Evolutionary conservation across 192 early-diverging fungal species (phyloP), one percentile per base, ranked within the genome.

Genomic region (Mortierella hygrophila): DNA sequence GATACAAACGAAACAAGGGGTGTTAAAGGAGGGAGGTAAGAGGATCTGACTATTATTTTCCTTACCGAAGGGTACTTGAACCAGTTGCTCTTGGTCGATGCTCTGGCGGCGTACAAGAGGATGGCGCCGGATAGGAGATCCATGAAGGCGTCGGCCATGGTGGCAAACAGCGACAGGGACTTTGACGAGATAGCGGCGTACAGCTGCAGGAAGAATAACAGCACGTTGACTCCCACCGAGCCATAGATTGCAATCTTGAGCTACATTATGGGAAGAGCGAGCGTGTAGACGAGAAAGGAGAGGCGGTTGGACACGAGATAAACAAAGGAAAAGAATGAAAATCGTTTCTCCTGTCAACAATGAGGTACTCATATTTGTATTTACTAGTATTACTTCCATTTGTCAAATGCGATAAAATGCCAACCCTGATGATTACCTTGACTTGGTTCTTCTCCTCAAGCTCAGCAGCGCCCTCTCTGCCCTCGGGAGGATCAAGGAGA

Each of bases 101-200:
- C 93, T 71, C 88, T 86, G 4, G 90, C 91, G 4, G 95, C 91
- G 74, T 92, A 91, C 68, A 94, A 87, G 37, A 95, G 80, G 65
- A 94, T 94, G 16, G 91, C 88, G 0, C 91, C 93, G 35, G 93
- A 94, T 68, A 96, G 81, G 49, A 95, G 85, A 79, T 96, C 95
- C 95, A 96, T 96, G 73, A 94, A 93, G 10, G 95, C 92, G 85
- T 95, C 95, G 42, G 93, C 92, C 95, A 95, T 95, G 1, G 94
- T 95, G 3, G 95, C 95, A 82, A 96, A 95, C 46, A 96, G 84
- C 32, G 95, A 93, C 54, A 96, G 83, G 4, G 95, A 95, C 29
- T 91, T 91, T 13, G 95, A 94, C 0, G 92, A 91, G 40, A 95
- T 89, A n/a, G 95, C 95, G 6, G 95, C 95, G 75, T 93, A 92